Percentiles rank a stretch among this genome's conserved stretches.
Conservation (phyloP, 2,329 filamentous ascomycete species). For the Sclerotinia sclerotiorum region DNA sequence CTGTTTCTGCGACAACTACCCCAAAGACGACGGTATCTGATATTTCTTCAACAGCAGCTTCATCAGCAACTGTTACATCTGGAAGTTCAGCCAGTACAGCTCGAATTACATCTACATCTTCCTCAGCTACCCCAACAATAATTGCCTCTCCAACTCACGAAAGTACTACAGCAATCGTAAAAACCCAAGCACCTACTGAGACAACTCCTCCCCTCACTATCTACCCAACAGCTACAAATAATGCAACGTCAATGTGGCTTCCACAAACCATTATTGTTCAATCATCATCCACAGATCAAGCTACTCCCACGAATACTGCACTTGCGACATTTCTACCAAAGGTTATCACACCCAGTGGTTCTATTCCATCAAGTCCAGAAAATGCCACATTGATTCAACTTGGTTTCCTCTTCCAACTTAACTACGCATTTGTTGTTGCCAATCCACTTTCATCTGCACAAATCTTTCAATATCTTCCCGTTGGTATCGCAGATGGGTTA, state of each 20-base stretch:
- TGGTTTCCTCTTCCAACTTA: conserved; percentile 76
- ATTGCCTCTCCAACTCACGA: conserved; percentile 2
- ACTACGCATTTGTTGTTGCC: conserved; percentile 78
- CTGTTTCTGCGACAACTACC: conserved; percentile 15
- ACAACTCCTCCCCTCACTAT: conserved; percentile 26
- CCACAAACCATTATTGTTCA: conserved; percentile 29
- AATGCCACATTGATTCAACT: conserved; percentile 76
- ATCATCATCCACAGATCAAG: conserved; percentile 27
- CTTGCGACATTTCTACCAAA: conserved; percentile 34
- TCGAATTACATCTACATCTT: conserved; percentile 15
- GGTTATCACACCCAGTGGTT: conserved; percentile 37
- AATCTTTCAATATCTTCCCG: conserved; percentile 77
- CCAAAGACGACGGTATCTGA: conserved; percentile 15
- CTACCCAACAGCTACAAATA: conserved; percentile 35
- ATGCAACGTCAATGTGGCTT: conserved; percentile 34
- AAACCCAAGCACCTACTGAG: conserved; percentile 21
- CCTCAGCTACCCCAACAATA: too few relatives aligned
- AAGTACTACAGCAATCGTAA: background rate
- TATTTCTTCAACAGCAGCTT: conserved; percentile 15
- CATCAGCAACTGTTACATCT: conserved; percentile 17
- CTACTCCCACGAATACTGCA: conserved; percentile 32
- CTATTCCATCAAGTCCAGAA: conserved; percentile 39
- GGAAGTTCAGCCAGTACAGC: conserved; percentile 11
- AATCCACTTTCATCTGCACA: conserved; percentile 74
- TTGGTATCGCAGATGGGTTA: conserved; percentile 58